Conservation (phyloP, 2,329 filamentous ascomycete genomes). For the Verticillium longisporum region DNA sequence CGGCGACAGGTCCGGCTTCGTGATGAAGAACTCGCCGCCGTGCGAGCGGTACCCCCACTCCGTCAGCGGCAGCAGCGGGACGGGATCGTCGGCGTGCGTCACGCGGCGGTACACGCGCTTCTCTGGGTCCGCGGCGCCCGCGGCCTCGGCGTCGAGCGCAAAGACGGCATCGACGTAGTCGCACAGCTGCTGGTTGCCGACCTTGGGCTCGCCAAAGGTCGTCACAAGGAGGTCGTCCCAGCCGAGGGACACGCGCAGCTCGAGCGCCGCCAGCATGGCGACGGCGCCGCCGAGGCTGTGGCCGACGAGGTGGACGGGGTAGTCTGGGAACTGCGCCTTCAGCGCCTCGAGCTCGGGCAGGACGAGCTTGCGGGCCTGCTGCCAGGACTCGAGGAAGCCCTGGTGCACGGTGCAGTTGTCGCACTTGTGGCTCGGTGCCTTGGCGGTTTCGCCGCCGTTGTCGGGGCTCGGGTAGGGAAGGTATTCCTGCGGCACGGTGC, state of each 20-base stretch:
- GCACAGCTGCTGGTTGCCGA: slow-evolving; percentile 52
- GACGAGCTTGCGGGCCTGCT: slow-evolving; percentile 62
- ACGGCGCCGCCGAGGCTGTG: slow-evolving; percentile 92
- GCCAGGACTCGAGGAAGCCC: slow-evolving; percentile 87
- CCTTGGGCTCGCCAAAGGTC: slow-evolving; percentile 83
- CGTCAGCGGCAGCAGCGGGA: slow-evolving; percentile 75
- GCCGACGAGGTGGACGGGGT: slow-evolving; percentile 72
- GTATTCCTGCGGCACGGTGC: slow-evolving; percentile 84
- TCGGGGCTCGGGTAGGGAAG: slow-evolving; percentile 69
- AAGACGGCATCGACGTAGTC: slow-evolving; percentile 50
- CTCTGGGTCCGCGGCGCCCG: slow-evolving; percentile 18
- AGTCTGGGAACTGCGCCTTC: slow-evolving; percentile 56
- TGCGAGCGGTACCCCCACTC: slow-evolving; percentile 89
- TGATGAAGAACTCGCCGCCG: slow-evolving; percentile 81
- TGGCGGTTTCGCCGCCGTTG: slow-evolving; percentile 25
- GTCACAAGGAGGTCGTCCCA: slow-evolving; percentile 72
- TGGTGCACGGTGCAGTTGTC: slow-evolving; percentile 86
- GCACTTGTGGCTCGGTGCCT: slow-evolving; percentile 51
- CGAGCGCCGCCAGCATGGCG: slow-evolving; percentile 77
- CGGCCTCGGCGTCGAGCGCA: slow-evolving; percentile 25
- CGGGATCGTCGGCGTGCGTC: slow-evolving; percentile 81
- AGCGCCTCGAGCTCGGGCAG: slow-evolving; percentile 59
- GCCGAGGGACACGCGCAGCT: slow-evolving; percentile 65
- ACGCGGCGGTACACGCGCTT: slow-evolving; percentile 60
- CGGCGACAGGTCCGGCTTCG: slow-evolving; percentile 63